Base-by-base conservation (phyloP, 305 asterid genomes). In the Vinca major region DNA sequence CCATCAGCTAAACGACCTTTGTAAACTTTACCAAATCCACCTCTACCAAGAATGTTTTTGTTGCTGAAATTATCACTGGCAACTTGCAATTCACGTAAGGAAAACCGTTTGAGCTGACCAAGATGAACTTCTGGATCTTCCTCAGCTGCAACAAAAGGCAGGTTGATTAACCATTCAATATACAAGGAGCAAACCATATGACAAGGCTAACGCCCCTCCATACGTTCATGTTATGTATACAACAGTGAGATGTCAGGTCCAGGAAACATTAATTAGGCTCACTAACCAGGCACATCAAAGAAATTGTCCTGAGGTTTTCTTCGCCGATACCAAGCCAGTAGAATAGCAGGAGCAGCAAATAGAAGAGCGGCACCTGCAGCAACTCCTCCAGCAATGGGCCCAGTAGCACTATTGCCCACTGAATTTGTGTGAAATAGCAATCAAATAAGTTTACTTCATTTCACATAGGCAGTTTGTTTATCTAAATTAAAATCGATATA, bases 241-340 rank as follows among this genome's bases (percentile, higher is more conserved):
- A 39, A 33, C 44, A 48, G 12, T 36, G 21, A 20, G 49, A 39
- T 69, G 40, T 44, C 17, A 33, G 47, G 62, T 19, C 20, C 43
- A 57, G 39, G 8, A 16, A 52, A 44, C 3, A 54, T 40, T 7
- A 16, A 55, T 5, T 40, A 57, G 20, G 73, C 47, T 63, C 63
- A 80, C 92, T 81, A 66, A 91, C 96, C 95, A 68, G 93, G 94
- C 78, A 89, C 95, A 69, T 91, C 96, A 70, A 91, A 84, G 96
- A 88, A 91, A 81, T 88, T 75, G 81, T 85, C 95, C 52, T 82
- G 90, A 10, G 89, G 89, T 78, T 88, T 88, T 84, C 75, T 85
- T 75, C 90, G 81, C 43, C 90, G 84, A 78, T 80, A 83, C 83
- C 80, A 82, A 63, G 92, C 94, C 73, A 89, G 85, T 19, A 90